Percentiles rank a stretch among this genome's conserved stretches.
These are phyloP conservation scores for Calonectria fujianensis DNA, from an alignment of 2,329 filamentous ascomycete species.

Conservation along the genomic window DNA sequence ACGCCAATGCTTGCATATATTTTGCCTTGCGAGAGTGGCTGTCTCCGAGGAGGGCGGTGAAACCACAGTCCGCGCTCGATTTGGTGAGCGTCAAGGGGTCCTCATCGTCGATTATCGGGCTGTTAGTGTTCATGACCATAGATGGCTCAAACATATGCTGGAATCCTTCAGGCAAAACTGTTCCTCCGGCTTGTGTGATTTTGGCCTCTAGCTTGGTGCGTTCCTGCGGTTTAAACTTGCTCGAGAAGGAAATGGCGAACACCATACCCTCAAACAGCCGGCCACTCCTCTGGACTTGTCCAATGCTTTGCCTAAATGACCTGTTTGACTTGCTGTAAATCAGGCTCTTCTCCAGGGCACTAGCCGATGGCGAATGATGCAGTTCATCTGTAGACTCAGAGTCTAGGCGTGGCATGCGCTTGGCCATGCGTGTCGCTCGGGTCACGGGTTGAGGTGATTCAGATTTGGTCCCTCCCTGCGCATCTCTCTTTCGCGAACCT, in stretches of 20 bases:
- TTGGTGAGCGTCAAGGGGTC: slow-evolving; percentile 71
- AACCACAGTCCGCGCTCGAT: slow-evolving; percentile 76
- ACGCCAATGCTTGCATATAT: slow-evolving; percentile 94
- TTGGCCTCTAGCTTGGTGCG: slow-evolving; percentile 71
- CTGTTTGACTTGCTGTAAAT: slow-evolving; percentile 54
- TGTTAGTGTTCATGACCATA: slow-evolving; percentile 59
- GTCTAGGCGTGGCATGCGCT: slow-evolving; percentile 56
- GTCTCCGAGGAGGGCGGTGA: slow-evolving; percentile 91
- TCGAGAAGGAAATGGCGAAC: slow-evolving; percentile 87
- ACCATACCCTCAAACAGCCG: slow-evolving; percentile 86
- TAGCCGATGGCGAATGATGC: slow-evolving; percentile 61
- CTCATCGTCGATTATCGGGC: slow-evolving; percentile 56
- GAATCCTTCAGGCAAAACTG: slow-evolving; percentile 84
- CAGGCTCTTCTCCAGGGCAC: slow-evolving; percentile 63
- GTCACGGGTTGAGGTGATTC: slow-evolving; percentile 55
- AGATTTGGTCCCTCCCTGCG: slow-evolving; percentile 47
- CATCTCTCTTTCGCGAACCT: slow-evolving; percentile 45
- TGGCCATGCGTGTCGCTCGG: slow-evolving; percentile 48
- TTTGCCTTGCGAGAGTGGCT: slow-evolving; percentile 90
- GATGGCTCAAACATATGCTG: slow-evolving; percentile 82
- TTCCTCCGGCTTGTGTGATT: slow-evolving; percentile 83
- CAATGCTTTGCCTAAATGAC: slow-evolving; percentile 55
- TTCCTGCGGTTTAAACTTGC: slow-evolving; percentile 63
- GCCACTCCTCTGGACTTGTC: slow-evolving; percentile 51
- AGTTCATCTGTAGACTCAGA: slow-evolving; percentile 71